Evolutionary conservation across 192 early-diverging fungal species (phyloP).

Genomic region (Entophlyctis luteolus): DNA sequence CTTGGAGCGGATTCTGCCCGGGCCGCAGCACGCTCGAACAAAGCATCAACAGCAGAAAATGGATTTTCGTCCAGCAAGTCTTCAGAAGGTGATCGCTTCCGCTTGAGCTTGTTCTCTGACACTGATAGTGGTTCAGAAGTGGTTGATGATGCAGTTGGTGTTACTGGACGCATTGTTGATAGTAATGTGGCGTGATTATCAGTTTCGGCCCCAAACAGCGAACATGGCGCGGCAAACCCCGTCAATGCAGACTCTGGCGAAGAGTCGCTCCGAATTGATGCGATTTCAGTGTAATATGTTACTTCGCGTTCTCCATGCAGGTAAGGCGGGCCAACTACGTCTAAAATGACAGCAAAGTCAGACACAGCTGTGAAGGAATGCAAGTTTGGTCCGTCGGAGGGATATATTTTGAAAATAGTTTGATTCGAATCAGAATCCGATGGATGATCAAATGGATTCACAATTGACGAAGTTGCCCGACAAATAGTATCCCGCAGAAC

Average conservation of each 20-base stretch:
- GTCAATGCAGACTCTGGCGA: too few species aligned
- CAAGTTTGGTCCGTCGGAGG: slow-evolving; percentile 24
- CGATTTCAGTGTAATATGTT: slow-evolving; percentile 3
- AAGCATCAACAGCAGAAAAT: background rate
- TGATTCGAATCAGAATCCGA: background rate
- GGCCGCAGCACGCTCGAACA: background rate
- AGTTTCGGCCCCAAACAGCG: too few species aligned
- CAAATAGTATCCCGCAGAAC: slow-evolving; percentile 11
- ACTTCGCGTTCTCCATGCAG: slow-evolving; percentile 5
- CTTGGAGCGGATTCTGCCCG: background rate
- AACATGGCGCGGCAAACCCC: too few species aligned
- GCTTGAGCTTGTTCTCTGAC: background rate
- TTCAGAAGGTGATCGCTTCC: background rate
- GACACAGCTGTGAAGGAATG: slow-evolving; percentile 43
- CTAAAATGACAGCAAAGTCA: slow-evolving; percentile 37
- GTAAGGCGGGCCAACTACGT: slow-evolving; percentile 39
- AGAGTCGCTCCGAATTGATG: too few species aligned
- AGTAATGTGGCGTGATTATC: too few species aligned
- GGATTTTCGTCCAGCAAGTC: background rate
- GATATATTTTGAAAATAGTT: slow-evolving; percentile 22
- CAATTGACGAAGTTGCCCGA: background rate
- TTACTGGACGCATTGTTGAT: too few species aligned
- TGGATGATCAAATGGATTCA: background rate
- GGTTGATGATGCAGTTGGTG: background rate
- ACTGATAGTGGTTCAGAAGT: background rate